Percentiles rank a stretch among this genome's conserved stretches.
phyloP scores from a whole-genome alignment of 306 rosid genomes.

The Cucumis melo region DNA sequence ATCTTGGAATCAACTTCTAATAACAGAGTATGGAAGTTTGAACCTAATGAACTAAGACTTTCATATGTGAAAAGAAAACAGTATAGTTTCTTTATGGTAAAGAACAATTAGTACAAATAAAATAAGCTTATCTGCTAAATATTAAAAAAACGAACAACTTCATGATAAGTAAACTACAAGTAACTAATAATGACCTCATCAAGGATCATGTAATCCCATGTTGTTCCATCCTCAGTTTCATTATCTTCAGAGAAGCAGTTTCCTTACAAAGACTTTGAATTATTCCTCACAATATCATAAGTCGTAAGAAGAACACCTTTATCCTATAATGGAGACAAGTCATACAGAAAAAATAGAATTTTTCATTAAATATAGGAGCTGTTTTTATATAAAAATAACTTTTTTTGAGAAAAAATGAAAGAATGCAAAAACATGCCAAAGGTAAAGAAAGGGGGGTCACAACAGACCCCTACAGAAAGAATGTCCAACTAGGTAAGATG shows the following conservation, averaged over 20 bases:
- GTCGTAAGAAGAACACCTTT: slow-evolving; percentile 92
- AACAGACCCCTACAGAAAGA: no score
- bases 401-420: no score
- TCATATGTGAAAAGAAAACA: background rate
- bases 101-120: no score
- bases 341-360: slow-evolving; percentile 1
- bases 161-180: background rate
- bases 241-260: slow-evolving; percentile 24
- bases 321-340: slow-evolving; percentile 31
- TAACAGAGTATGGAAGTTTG: background rate
- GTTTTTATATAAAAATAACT: no score
- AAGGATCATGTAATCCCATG: slow-evolving; percentile 95
- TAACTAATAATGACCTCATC: slow-evolving; percentile 52
- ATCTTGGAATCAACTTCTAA: background rate
- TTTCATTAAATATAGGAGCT: background rate
- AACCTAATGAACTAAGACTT: background rate
- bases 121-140: background rate
- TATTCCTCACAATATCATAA: no score
- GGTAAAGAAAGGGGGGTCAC: no score
- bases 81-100: background rate
- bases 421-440: no score
- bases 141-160: background rate
- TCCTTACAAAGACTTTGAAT: slow-evolving; percentile 61
- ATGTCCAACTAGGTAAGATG: no score
- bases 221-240: slow-evolving; percentile 37